These are phyloP conservation scores for Clarireedia sp. DNA, from an alignment of 2,329 filamentous ascomycete species.

Conservation along the genomic window DNA sequence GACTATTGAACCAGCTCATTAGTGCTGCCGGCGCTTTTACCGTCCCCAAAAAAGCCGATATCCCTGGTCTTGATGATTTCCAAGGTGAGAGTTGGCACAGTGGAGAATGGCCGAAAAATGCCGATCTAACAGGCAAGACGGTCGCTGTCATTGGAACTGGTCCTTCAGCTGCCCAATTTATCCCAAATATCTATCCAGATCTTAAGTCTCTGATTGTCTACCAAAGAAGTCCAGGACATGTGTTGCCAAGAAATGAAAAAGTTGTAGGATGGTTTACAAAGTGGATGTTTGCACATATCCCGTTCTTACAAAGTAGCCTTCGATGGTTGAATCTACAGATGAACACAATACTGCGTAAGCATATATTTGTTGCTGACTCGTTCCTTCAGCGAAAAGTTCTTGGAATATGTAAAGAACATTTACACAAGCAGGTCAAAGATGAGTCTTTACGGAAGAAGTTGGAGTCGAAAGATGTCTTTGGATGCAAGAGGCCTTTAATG, in stretches of 20 bases:
- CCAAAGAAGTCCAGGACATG: not conserved
- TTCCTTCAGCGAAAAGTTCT: not conserved
- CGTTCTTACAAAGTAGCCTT: not conserved
- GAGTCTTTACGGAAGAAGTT: not conserved
- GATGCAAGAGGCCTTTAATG: not conserved
- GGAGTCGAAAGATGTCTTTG: not conserved
- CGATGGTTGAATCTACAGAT: not conserved
- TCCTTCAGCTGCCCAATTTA: conserved; percentile 3
- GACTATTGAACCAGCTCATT: not conserved
- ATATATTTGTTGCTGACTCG: not conserved
- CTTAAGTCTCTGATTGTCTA: not conserved
- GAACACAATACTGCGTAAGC: not conserved
- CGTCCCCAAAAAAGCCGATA: not conserved
- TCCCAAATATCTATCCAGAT: not conserved
- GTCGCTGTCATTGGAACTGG: not conserved
- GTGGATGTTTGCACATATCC: conserved; percentile 1
- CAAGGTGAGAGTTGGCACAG: not conserved
- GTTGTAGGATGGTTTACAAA: not conserved
- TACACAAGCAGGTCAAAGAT: not conserved
- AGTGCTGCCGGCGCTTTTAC: not conserved
- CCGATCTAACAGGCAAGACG: not conserved
- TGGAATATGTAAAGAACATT: not conserved
- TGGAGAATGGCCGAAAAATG: conserved; percentile 1
- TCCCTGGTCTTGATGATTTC: not conserved
- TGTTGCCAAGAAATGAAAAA: not conserved